Conservation (phyloP, 1,139 yeast species). For the Nadsonia commutata region DNA sequence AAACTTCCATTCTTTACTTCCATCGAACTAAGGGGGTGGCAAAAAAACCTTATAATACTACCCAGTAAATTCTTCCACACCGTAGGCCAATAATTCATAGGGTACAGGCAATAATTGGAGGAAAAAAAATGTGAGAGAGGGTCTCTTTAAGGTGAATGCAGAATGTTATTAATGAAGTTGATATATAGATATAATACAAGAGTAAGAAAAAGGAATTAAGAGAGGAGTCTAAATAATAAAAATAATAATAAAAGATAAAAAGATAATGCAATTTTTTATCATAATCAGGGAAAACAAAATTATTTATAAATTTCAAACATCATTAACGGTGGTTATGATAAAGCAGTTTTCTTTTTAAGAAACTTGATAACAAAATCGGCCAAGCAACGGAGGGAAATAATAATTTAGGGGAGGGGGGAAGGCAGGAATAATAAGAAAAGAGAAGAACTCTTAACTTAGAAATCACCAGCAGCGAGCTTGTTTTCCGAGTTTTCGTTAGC, state of each 20-base stretch:
- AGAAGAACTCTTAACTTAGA: background rate
- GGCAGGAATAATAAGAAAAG: background rate
- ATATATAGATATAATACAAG: background rate
- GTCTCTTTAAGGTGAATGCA: background rate
- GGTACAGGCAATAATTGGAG: too few species aligned
- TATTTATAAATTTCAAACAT: background rate
- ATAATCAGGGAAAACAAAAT: background rate
- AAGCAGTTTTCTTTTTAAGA: background rate
- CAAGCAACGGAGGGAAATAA: background rate
- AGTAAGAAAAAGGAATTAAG: background rate
- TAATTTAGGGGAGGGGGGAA: background rate
- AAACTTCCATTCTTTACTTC: too few species aligned
- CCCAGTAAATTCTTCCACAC: too few species aligned
- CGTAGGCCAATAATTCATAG: too few species aligned
- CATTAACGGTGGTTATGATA: background rate
- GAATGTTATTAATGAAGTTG: background rate
- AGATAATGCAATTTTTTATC: background rate
- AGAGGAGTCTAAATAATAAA: background rate
- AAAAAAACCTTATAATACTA: too few species aligned
- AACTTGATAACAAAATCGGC: background rate
- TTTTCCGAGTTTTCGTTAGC: constrained; percentile 4
- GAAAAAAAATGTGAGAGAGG: background rate
- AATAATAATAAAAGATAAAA: background rate
- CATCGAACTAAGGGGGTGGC: too few species aligned
- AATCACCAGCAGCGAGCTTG: constrained; percentile 7